Conservation (phyloP, 345 rosid species). For the Syzygium grande region DNA sequence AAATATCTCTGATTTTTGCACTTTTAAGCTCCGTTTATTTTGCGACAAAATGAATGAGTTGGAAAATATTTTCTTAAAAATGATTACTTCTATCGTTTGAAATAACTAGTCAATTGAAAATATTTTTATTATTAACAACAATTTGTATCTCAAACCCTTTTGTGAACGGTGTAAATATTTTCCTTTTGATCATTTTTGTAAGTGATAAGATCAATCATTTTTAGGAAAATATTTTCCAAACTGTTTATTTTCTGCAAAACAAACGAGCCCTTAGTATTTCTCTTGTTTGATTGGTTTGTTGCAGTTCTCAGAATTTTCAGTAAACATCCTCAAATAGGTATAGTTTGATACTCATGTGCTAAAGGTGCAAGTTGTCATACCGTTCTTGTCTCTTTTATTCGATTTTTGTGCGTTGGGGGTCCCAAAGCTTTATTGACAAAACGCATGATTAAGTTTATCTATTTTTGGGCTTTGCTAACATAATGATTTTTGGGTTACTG, state of each 20-base stretch:
- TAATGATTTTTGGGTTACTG: too few relatives aligned
- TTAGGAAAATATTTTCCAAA: background rate
- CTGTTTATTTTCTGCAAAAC: too few relatives aligned
- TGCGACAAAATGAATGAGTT: background rate
- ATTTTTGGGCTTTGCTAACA: too few relatives aligned
- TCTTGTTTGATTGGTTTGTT: background rate
- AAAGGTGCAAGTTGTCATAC: too few relatives aligned
- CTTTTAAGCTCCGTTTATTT: background rate
- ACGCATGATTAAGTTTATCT: too few relatives aligned
- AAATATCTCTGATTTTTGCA: background rate
- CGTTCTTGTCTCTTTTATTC: too few relatives aligned
- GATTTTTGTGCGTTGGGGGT: too few relatives aligned
- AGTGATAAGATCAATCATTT: rapidly evolving
- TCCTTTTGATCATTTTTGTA: background rate
- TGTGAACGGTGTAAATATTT: background rate
- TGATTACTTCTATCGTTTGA: background rate
- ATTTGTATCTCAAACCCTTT: background rate
- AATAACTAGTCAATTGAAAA: background rate
- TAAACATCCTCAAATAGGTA: too few relatives aligned
- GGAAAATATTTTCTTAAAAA: background rate
- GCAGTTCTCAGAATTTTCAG: background rate
- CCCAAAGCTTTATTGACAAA: too few relatives aligned
- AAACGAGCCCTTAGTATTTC: too few relatives aligned
- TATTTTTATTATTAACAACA: background rate
- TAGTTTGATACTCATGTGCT: too few relatives aligned